A percentile compares a stretch with the other conserved stretches of the same genome.
These are phyloP conservation scores for Colletotrichum costaricense DNA, from an alignment of 2,329 filamentous ascomycete genomes.

Conservation along the genomic window DNA sequence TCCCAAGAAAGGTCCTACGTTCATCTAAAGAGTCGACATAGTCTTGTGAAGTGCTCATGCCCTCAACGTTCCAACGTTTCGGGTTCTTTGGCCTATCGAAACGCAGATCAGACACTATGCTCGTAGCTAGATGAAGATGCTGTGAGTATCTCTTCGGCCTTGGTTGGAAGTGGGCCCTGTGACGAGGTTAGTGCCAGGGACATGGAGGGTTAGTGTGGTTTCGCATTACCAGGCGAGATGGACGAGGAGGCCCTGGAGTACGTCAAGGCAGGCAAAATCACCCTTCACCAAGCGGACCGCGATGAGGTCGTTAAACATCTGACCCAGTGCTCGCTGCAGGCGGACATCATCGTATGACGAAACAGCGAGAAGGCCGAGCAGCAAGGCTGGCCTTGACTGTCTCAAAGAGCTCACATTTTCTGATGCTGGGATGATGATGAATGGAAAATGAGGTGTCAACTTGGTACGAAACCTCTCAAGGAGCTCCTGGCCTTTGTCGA, in stretches of 20 bases:
- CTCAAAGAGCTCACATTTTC: constrained; percentile 37
- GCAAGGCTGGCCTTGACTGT: constrained; percentile 40
- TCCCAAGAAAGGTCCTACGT: constrained; percentile 43
- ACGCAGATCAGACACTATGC: constrained; percentile 46
- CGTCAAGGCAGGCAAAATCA: constrained; percentile 42
- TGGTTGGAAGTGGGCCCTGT: constrained; percentile 47
- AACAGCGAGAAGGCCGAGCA: constrained; percentile 44
- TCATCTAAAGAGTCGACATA: constrained; percentile 39
- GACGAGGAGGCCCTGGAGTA: constrained; percentile 46
- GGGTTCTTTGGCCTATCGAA: constrained; percentile 43
- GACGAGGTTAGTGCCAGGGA: neutral
- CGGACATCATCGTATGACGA: constrained; percentile 37
- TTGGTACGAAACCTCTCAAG: constrained; percentile 40
- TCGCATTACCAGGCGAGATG: constrained; percentile 45
- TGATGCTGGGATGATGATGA: constrained; percentile 40
- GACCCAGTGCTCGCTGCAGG: constrained; percentile 41
- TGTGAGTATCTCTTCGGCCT: constrained; percentile 43
- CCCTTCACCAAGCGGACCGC: constrained; percentile 39
- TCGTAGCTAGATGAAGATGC: constrained; percentile 44
- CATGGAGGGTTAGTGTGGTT: neutral
- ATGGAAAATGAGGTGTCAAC: constrained; percentile 44
- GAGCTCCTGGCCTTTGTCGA: constrained; percentile 41
- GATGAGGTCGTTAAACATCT: constrained; percentile 43
- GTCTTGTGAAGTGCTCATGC: neutral
- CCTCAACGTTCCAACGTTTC: constrained; percentile 43